Base-by-base conservation (phyloP, 192 early-diverging fungal species). In the Cetraspora pellucida region DNA sequence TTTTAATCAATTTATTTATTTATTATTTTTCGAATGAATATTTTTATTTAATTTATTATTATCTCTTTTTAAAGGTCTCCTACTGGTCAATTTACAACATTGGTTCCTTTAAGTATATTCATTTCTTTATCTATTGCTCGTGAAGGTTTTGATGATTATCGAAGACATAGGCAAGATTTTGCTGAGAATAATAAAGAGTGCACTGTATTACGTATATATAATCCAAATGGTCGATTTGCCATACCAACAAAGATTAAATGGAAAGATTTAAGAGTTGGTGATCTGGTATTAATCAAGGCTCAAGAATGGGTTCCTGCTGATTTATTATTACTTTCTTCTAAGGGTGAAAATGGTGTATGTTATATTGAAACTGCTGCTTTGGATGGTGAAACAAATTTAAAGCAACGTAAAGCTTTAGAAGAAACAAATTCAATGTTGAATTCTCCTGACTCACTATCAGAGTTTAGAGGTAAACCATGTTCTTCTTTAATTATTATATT, bases 321-420 rank as follows among this genome's bases (percentile, higher is more conserved):
- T 81, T 81, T 93, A 68, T 74, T 96, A 3, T 83, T 96, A 68
- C 65, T 96, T 27, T 84, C 87, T 19, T 90, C 93, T 4, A 84
- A 89, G 19, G 89, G 90, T 10, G 86, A 86, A 45, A 89, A 95
- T 59, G 93, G 92, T 45, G 85, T 86, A 28, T 95, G 93, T 74
- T 95, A 90, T 86, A 89, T 96, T 44, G 94, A 96, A 80, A 96
- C 95, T 0, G 90, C 94, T 0, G 89, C 92, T 16, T 83, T 96
- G 70, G 95, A 96, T 79, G 95, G 95, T 47, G 95, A 96, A 73
- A 94, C 94, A 10, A 95, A 94, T 85, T 84, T 96, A 49, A 96
- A 96, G 84, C 92, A 93, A 79, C 84, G 90, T 75, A 91, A 93
- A 77, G 90, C 91, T 17, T 81, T 93, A 67, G 85, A 85, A 55